These are phyloP conservation scores for Podaxis sp. DNA, from an alignment of 768 basidiomycete species.

Conservation along the genomic window DNA sequence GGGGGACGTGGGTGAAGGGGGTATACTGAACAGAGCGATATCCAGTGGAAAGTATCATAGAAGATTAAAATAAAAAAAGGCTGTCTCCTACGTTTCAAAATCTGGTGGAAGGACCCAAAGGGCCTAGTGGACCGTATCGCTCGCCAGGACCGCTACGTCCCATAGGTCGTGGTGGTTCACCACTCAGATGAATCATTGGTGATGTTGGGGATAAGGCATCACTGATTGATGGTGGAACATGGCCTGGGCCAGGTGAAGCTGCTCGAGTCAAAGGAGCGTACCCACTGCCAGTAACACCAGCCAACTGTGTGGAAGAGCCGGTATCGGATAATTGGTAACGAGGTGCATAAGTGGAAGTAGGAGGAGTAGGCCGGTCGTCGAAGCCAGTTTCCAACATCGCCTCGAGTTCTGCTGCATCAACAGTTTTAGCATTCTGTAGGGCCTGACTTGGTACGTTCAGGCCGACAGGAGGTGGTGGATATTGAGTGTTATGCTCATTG, in stretches of 20 bases:
- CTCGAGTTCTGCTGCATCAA: slow-evolving; percentile 79
- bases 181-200: slow-evolving; percentile 31
- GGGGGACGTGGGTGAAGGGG: slow-evolving; percentile 28
- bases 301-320: slow-evolving; percentile 44
- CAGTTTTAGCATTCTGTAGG: slow-evolving; percentile 41
- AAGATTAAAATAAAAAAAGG: slow-evolving; percentile 25
- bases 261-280: slow-evolving; percentile 58
- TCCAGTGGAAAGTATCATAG: slow-evolving; percentile 24
- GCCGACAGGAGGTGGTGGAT: slow-evolving; percentile 84
- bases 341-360: slow-evolving; percentile 41
- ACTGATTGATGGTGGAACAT: slow-evolving; percentile 24
- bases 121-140: slow-evolving; percentile 58
- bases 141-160: slow-evolving; percentile 29
- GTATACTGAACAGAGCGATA: slow-evolving; percentile 41
- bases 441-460: slow-evolving; percentile 45
- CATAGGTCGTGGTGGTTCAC: slow-evolving; percentile 17
- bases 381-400: slow-evolving; percentile 93
- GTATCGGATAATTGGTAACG: slow-evolving; percentile 65
- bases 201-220: slow-evolving; percentile 42
- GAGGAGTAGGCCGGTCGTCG: slow-evolving; percentile 65
- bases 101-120: slow-evolving; percentile 58
- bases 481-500: slow-evolving; percentile 79
- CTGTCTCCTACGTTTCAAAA: slow-evolving; percentile 35
- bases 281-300: slow-evolving; percentile 45
- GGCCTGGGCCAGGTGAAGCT: slow-evolving; percentile 36